A percentile compares a stretch with the other conserved stretches of the same genome.
phyloP scores from a whole-genome alignment of 2,329 filamentous ascomycete genomes.

The Ophiocordyceps robertsii region DNA sequence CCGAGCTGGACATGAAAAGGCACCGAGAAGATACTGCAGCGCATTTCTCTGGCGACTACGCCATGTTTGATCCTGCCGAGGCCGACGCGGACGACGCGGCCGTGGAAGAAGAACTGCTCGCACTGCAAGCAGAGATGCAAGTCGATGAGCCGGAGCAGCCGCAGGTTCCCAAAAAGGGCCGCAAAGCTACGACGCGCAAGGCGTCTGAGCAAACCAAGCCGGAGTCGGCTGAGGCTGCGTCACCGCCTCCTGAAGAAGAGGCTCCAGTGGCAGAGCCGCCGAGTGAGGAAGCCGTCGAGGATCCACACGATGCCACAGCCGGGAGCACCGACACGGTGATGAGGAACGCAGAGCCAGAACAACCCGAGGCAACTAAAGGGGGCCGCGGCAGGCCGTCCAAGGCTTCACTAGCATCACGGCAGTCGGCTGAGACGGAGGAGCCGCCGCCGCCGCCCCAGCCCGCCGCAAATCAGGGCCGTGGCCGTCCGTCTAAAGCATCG shows the following conservation, averaged over 20 bases:
- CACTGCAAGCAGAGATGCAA: constrained; percentile 36
- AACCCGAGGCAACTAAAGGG: constrained; percentile 9
- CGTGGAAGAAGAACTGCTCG: constrained; percentile 36
- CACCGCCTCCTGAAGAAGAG: constrained; percentile 11
- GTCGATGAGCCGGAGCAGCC: constrained; percentile 20
- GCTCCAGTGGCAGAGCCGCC: constrained; percentile 3
- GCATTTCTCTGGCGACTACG: constrained; percentile 25
- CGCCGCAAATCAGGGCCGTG: too few relatives aligned
- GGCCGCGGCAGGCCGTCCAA: constrained; percentile 10
- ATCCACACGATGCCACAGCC: constrained; percentile 22
- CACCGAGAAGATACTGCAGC: constrained; percentile 14
- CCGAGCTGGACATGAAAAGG: constrained; percentile 25
- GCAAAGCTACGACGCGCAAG: constrained; percentile 37
- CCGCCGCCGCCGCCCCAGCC: too few relatives aligned
- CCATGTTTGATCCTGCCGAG: constrained; percentile 39
- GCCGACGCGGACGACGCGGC: constrained; percentile 30
- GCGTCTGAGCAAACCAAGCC: constrained; percentile 36
- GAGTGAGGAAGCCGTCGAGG: constrained; percentile 8
- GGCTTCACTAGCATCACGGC: constrained; percentile 7
- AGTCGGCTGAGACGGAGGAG: neutral
- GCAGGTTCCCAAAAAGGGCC: constrained; percentile 38
- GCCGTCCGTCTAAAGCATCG: too few relatives aligned
- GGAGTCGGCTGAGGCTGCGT: constrained; percentile 26
- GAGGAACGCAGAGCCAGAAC: constrained; percentile 16
- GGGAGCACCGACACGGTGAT: constrained; percentile 28